phyloP scores from a whole-genome alignment of 2,329 filamentous ascomycete genomes.

The Penicillium aurantiogriseum region DNA sequence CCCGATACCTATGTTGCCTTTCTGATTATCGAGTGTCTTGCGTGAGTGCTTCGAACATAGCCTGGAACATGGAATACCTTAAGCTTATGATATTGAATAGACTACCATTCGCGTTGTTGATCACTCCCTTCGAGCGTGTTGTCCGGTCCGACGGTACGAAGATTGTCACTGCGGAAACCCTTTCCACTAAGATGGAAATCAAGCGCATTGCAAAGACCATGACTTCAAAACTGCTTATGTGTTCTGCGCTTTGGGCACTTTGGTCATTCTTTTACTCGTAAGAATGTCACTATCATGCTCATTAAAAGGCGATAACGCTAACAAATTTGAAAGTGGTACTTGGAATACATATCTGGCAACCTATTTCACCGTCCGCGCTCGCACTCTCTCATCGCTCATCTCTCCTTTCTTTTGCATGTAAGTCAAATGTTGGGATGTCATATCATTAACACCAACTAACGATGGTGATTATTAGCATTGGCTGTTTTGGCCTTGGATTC shows the following conservation, averaged over 20 bases:
- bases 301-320: background rate
- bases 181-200: background rate
- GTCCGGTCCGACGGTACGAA: background rate
- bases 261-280: background rate
- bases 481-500: background rate
- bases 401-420: background rate
- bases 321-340: background rate
- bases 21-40: background rate
- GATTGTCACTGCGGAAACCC: background rate
- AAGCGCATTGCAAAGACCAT: background rate
- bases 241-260: background rate
- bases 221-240: background rate
- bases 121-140: background rate
- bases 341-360: background rate
- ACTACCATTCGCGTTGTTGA: background rate
- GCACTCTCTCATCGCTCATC: background rate
- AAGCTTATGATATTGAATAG: background rate
- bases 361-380: background rate
- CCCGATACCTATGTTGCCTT: background rate
- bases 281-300: background rate
- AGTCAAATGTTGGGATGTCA: background rate
- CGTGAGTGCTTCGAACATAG: background rate
- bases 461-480: background rate
- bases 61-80: background rate
- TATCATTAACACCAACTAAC: background rate